Evolutionary conservation across 23 red algal genomes (phyloP).

Genomic region (Cyanidium caldarium): DNA sequence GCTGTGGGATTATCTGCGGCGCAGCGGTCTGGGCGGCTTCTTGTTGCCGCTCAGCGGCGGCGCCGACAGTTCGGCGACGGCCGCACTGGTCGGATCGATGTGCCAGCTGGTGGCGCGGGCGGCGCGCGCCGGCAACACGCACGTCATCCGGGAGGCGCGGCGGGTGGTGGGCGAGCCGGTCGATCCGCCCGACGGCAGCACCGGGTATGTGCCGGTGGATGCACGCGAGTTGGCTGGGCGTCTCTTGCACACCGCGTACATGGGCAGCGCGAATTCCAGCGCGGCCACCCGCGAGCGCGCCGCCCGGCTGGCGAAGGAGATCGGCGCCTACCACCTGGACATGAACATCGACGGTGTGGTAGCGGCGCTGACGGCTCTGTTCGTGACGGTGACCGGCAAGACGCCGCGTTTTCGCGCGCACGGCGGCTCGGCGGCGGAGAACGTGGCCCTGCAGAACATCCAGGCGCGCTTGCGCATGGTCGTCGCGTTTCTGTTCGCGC

Average conservation of each 20-base stretch:
- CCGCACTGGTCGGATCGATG: conserved; percentile 88
- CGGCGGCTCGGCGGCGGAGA: conserved; percentile 66
- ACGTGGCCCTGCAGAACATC: conserved; percentile 77
- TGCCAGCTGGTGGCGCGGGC: conserved; percentile 47
- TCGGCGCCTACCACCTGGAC: conserved; percentile 78
- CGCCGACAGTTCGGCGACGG: conserved; percentile 78
- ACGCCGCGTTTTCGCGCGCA: conserved; percentile 49
- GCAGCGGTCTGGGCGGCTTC: conserved; percentile 62
- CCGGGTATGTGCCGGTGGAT: conserved; percentile 29
- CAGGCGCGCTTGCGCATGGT: conserved; percentile 95
- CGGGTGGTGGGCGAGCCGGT: conserved; percentile 26
- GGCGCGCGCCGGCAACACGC: not conserved
- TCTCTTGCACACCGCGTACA: conserved; percentile 73
- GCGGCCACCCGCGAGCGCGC: conserved; percentile 42
- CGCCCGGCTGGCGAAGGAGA: conserved; percentile 36
- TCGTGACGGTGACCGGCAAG: conserved; percentile 21
- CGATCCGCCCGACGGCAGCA: not conserved
- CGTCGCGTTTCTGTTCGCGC: conserved; percentile 69
- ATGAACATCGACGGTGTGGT: conserved; percentile 53
- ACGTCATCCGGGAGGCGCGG: conserved; percentile 53
- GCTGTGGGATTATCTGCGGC: conserved; percentile 96
- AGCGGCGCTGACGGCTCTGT: conserved; percentile 28
- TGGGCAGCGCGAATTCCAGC: conserved; percentile 61
- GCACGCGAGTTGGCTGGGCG: conserved; percentile 40
- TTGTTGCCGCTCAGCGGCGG: conserved; percentile 84